Evolutionary conservation across 768 basidiomycete genomes (phyloP).

Genomic region (Sutorius australiensis): DNA sequence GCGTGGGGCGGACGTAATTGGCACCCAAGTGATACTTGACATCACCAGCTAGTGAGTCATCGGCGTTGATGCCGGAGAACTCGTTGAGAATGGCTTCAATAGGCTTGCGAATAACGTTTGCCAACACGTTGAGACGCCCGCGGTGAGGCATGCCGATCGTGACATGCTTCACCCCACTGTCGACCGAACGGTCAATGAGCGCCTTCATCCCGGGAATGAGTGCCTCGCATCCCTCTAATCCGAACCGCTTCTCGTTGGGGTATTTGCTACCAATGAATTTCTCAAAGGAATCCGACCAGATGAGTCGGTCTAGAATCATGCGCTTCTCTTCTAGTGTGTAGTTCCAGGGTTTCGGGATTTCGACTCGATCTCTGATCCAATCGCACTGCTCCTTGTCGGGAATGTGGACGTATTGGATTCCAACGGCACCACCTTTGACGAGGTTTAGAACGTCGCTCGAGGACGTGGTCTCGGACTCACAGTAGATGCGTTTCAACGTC

Average conservation of each 20-base stretch:
- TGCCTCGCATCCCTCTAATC: conserved; percentile 96
- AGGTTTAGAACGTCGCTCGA: conserved; percentile 3
- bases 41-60: conserved; percentile 86
- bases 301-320: conserved; percentile 97
- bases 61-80: conserved; percentile 73
- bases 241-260: conserved; percentile 99
- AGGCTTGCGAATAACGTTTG: conserved; percentile 98
- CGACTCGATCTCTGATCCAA: conserved; percentile 96
- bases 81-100: conserved; percentile 98
- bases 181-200: conserved; percentile 96
- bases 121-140: conserved; percentile 95
- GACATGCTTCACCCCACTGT: conserved; percentile 91
- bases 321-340: conserved; percentile 98
- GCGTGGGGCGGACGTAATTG: conserved; percentile 97
- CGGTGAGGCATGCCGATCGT: conserved; percentile 99
- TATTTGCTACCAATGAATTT: conserved; percentile 98
- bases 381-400: conserved; percentile 98
- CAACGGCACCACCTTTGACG: conserved; percentile 76
- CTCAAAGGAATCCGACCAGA: conserved; percentile 99
- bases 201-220: conserved; percentile 99
- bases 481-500: conserved; percentile 88
- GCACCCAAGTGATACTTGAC: conserved; percentile 99
- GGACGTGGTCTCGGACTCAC: conserved; percentile 44
- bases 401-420: conserved; percentile 92
- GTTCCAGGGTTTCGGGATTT: conserved; percentile 95